Conservation (phyloP, 2,329 filamentous ascomycete genomes). For the Cadophora gregata region DNA sequence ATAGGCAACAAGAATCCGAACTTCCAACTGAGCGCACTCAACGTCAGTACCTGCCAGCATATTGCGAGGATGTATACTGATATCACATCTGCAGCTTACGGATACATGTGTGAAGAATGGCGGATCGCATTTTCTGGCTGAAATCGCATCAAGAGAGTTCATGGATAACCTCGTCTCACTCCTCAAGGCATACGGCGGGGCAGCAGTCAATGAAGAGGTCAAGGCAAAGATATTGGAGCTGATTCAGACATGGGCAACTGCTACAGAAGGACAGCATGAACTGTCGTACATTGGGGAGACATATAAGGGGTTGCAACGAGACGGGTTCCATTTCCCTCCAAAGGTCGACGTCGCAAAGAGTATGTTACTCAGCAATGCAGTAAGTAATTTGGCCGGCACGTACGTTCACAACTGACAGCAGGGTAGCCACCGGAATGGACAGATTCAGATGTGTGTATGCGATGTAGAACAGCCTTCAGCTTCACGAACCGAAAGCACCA, state of each 20-base stretch:
- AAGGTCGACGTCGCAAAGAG: conserved; percentile 87
- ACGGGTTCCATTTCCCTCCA: conserved; percentile 90
- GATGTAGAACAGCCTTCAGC: conserved; percentile 91
- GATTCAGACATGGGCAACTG: conserved; percentile 91
- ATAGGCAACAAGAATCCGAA: conserved; percentile 99
- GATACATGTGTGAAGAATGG: conserved; percentile 99
- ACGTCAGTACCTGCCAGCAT: conserved; percentile 57
- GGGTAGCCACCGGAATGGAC: conserved; percentile 90
- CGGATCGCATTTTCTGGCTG: conserved; percentile 89
- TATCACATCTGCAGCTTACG: conserved; percentile 67
- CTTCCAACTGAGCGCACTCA: conserved; percentile 91
- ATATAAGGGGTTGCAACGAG: conserved; percentile 80
- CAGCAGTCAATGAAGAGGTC: conserved; percentile 83
- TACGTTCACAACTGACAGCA: conserved; percentile 16
- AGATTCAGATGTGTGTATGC: conserved; percentile 98
- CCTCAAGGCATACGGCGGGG: conserved; percentile 77
- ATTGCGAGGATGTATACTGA: conserved; percentile 41
- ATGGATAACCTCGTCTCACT: conserved; percentile 96
- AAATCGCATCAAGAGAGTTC: conserved; percentile 96
- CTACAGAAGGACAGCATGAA: conserved; percentile 83
- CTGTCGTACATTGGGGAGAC: conserved; percentile 87
- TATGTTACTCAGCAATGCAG: conserved; percentile 96
- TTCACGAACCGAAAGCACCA: conserved; percentile 99
- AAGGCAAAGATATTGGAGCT: conserved; percentile 90
- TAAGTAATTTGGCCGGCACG: conserved; percentile 52